These are phyloP conservation scores for Neonectria coccinea DNA, from an alignment of 2,329 filamentous ascomycete species.

Conservation along the genomic window DNA sequence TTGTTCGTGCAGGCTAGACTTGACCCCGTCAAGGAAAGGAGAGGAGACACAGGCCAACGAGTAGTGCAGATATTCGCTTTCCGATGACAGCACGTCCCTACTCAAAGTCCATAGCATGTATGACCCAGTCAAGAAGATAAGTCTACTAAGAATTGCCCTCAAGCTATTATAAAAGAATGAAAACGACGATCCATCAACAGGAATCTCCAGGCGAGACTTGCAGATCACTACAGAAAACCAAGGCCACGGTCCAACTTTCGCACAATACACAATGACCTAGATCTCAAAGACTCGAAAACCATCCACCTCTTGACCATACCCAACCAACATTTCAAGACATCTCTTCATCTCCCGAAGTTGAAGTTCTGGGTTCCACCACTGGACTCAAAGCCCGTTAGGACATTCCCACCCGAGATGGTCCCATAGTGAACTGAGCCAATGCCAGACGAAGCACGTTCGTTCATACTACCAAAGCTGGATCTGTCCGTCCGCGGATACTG, in stretches of 20 bases:
- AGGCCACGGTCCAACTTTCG: too few species aligned
- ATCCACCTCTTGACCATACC: background rate
- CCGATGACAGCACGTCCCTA: background rate
- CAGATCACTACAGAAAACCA: too few species aligned
- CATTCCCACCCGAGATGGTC: background rate
- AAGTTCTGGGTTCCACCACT: slow-evolving; percentile 1
- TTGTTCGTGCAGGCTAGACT: background rate
- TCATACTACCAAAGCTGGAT: background rate
- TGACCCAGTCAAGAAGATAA: too few species aligned
- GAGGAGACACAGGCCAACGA: background rate
- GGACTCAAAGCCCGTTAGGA: background rate
- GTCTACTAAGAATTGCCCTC: too few species aligned
- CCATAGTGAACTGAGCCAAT: background rate
- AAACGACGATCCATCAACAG: too few species aligned
- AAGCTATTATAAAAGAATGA: too few species aligned
- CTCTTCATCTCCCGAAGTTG: background rate
- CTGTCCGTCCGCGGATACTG: background rate
- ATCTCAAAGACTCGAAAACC: too few species aligned
- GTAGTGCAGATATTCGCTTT: background rate
- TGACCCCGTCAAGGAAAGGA: too few species aligned
- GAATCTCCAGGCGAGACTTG: too few species aligned
- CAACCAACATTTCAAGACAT: accelerated
- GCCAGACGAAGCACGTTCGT: background rate
- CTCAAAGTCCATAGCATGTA: background rate
- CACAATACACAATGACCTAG: too few species aligned